Evolutionary conservation across 768 basidiomycete species (phyloP).

Genomic region (Epithele typhae): DNA sequence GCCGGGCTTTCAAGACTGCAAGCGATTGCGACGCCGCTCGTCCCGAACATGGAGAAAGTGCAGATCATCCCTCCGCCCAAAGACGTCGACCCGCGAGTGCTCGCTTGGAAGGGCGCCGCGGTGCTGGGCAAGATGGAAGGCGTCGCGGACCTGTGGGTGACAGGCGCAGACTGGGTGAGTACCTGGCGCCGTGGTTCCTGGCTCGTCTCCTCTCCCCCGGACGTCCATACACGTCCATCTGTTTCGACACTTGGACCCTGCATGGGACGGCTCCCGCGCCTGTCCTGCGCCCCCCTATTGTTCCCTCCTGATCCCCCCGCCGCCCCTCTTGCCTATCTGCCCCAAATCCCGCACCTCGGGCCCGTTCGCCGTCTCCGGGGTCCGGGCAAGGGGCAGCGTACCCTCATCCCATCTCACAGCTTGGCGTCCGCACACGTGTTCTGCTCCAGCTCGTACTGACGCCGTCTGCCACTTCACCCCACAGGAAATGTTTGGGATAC

Average conservation of each 20-base stretch:
- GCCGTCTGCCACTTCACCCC: background rate
- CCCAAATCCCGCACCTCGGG: no score
- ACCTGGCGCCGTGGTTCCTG: background rate
- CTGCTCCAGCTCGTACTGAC: no score
- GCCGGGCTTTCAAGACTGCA: constrained; percentile 46
- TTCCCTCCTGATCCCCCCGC: no score
- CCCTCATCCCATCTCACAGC: no score
- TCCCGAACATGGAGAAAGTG: constrained; percentile 82
- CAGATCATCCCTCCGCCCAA: constrained; percentile 93
- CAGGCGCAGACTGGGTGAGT: constrained; percentile 81
- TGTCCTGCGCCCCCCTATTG: no score
- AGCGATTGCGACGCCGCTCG: constrained; percentile 79
- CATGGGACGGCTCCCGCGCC: no score
- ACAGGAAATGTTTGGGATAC: constrained; percentile 75
- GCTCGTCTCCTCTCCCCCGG: no score
- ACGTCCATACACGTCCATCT: no score
- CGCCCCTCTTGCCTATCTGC: no score
- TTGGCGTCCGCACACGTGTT: background rate
- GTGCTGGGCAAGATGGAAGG: constrained; percentile 92
- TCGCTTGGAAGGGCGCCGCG: constrained; percentile 93
- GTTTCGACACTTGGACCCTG: no score
- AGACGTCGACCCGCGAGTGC: constrained; percentile 82
- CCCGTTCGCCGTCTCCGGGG: no score
- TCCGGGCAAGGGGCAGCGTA: no score
- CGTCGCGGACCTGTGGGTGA: constrained; percentile 86